phyloP scores from a whole-genome alignment of 805 yeast species.

The Yamadazyma akitaensis region DNA sequence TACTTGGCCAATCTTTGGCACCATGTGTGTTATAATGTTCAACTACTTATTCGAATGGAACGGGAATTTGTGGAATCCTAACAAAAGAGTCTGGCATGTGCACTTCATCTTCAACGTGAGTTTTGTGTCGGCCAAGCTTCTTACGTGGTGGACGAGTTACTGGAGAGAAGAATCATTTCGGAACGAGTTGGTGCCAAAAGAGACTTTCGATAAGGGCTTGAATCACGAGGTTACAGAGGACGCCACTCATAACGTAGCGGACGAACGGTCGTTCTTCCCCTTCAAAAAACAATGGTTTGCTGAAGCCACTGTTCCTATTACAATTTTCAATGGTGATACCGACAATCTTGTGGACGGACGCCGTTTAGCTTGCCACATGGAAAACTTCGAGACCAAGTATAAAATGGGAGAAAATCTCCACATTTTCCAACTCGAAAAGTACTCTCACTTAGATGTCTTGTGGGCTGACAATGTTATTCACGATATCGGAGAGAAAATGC shows the following conservation, averaged over 20 bases:
- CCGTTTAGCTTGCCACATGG: constrained; percentile 61
- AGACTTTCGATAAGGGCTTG: constrained; percentile 26
- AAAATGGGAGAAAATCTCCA: constrained; percentile 32
- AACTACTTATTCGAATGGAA: constrained; percentile 86
- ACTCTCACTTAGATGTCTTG: constrained; percentile 85
- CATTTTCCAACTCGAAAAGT: constrained; percentile 50
- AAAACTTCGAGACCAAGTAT: constrained; percentile 51
- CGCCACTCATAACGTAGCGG: constrained; percentile 10
- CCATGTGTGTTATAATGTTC: constrained; percentile 75
- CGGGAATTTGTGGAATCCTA: constrained; percentile 65
- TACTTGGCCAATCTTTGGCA: constrained; percentile 49
- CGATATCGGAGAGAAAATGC: constrained; percentile 49
- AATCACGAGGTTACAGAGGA: constrained; percentile 25
- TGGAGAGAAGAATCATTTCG: constrained; percentile 38
- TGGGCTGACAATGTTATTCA: constrained; percentile 84
- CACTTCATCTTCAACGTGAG: constrained; percentile 87
- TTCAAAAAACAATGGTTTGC: constrained; percentile 52
- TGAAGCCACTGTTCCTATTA: constrained; percentile 47
- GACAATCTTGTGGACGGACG: constrained; percentile 81
- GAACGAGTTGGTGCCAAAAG: constrained; percentile 32
- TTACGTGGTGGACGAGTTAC: constrained; percentile 85
- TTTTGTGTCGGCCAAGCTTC: constrained; percentile 70
- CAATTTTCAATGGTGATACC: constrained; percentile 65
- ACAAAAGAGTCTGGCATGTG: constrained; percentile 58
- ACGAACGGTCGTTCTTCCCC: constrained; percentile 51